Percentiles rank a stretch among this genome's conserved stretches.
Evolutionary conservation across 2,329 filamentous ascomycete species (phyloP).

Genomic region (Nothophoma quercina): DNA sequence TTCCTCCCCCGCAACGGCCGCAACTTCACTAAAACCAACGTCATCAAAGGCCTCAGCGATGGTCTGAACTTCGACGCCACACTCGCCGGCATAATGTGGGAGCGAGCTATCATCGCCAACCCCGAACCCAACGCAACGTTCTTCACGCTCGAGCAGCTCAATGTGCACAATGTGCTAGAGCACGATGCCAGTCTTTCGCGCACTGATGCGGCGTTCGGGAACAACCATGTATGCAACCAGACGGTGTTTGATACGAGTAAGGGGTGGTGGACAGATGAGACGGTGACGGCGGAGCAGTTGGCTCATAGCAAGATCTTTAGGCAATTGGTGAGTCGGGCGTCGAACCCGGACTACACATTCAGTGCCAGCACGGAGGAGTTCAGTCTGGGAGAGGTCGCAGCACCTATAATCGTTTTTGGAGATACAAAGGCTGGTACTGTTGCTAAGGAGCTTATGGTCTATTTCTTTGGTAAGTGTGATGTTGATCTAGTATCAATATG

Average conservation of each 20-base stretch:
- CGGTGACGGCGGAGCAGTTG: conserved; percentile 40
- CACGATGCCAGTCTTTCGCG: conserved; percentile 61
- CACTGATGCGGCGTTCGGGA: conserved; percentile 59
- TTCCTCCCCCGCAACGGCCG: conserved; percentile 45
- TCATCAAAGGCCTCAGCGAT: conserved; percentile 49
- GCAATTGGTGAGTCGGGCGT: conserved; percentile 54
- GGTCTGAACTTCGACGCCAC: conserved; percentile 55
- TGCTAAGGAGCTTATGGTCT: conserved; percentile 52
- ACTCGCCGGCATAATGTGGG: conserved; percentile 54
- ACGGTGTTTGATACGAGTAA: conserved; percentile 58
- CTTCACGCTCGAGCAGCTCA: conserved; percentile 52
- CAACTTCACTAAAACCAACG: conserved; percentile 45
- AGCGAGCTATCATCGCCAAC: conserved; percentile 50
- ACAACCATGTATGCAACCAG: conserved; percentile 62
- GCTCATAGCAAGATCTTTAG: conserved; percentile 58
- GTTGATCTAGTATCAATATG: no score
- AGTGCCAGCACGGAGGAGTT: conserved; percentile 53
- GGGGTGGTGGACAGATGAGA: conserved; percentile 56
- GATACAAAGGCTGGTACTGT: conserved; percentile 53
- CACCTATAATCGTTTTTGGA: conserved; percentile 61
- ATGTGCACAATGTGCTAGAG: conserved; percentile 58
- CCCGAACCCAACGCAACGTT: conserved; percentile 38
- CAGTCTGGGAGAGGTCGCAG: conserved; percentile 60
- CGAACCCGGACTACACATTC: conserved; percentile 60
- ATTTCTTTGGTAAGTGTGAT: conserved; percentile 59